Base-by-base conservation (phyloP, 2,329 filamentous ascomycete genomes). In the Davidsoniella neocaledoniae region DNA sequence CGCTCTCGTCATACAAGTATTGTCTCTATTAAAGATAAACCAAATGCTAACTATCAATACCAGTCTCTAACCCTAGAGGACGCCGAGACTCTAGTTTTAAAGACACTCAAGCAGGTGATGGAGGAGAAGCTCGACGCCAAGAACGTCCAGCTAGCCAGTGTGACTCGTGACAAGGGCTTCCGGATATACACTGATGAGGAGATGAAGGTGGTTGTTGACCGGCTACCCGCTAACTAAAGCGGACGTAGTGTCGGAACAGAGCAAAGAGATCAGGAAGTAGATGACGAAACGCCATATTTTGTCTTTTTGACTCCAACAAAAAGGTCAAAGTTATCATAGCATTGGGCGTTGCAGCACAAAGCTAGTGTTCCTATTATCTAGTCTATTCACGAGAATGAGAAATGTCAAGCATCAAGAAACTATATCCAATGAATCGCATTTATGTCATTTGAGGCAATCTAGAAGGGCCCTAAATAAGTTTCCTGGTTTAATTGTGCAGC, bases 61-160 rank as follows among this genome's bases (percentile, higher is more conserved):
- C 29, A 83, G 77, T 96, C 90, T 52, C 75, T 98, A 55, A 94
- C 88, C 40, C 81, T 98, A 55, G 72, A 76, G 51, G 91, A 98
- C 63, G 91, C 91, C 52, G 91, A 98, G 71, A 91, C 88, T 3
- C 71, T 98, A 57, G 88, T 94, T 47, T 73, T 98, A 61, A 96
- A 96, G 78, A 98, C 91, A 37, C 68, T 98, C 65, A 98, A 96
- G 76, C 91, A 98, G 70, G 91, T 98, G 58, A 98, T 98, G 91
- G 91, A 98, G 70, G 91, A 98, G 79, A 98, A 98, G 73, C 75
- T 98, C 54, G 91, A 98, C 64, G 77, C 87, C 56, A 98, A 98
- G 78, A 98, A 98, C 63, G 91, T 98, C 57, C 91, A 98, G 72
- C 68, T 98, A 58, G 91, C 91, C 49, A 96, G 90, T 63, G 91